A percentile compares a stretch with the other conserved stretches of the same genome.
Evolutionary conservation across 805 yeast species (phyloP).

Genomic region (Maudiozyma turicensis): DNA sequence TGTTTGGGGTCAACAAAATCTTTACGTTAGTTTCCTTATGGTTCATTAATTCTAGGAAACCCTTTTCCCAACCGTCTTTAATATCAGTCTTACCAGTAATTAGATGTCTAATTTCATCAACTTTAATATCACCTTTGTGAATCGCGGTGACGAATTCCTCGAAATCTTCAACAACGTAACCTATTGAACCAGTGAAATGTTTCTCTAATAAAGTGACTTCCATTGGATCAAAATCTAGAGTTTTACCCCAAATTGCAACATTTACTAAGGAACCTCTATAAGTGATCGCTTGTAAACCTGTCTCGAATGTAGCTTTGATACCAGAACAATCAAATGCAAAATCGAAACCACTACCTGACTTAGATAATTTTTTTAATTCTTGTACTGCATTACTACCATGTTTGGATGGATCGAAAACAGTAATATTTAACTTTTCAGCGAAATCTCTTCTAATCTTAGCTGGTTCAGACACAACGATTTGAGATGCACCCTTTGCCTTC

Average conservation of each 20-base stretch:
- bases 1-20: conserved; percentile 42
- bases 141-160: conserved; percentile 46
- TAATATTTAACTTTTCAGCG: conserved; percentile 40
- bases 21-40: conserved; percentile 50
- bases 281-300: conserved; percentile 40
- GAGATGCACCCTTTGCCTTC: conserved; percentile 40
- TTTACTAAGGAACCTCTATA: conserved; percentile 52
- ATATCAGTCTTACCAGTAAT: conserved; percentile 46
- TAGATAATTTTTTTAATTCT: conserved; percentile 32
- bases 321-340: conserved; percentile 48
- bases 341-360: conserved; percentile 40
- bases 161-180: conserved; percentile 49
- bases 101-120: conserved; percentile 36
- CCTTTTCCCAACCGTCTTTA: conserved; percentile 43
- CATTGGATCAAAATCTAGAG: conserved; percentile 45
- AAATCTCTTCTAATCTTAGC: conserved; percentile 39
- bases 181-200: conserved; percentile 49
- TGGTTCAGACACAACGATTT: conserved; percentile 43
- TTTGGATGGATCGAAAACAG: conserved; percentile 40
- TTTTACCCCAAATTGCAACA: conserved; percentile 56
- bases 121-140: conserved; percentile 35
- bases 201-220: conserved; percentile 47
- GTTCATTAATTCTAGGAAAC: conserved; percentile 40
- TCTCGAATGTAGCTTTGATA: conserved; percentile 39
- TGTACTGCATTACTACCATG: conserved; percentile 30